phyloP scores from a whole-genome alignment of 768 basidiomycete species.

The Suillus sp. region DNA sequence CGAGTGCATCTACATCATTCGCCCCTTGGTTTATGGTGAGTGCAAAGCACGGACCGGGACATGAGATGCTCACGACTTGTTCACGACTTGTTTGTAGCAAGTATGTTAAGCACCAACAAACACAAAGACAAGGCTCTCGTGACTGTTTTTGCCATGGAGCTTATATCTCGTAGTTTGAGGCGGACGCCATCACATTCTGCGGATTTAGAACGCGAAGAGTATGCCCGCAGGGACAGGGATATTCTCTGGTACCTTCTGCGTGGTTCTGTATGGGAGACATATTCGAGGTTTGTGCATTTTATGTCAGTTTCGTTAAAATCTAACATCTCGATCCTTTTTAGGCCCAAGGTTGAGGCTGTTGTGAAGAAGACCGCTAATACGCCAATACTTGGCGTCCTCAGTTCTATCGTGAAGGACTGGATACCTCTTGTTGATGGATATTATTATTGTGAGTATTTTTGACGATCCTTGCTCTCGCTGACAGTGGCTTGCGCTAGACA shows the following conservation, averaged over 20 bases:
- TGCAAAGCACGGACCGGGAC: slow-evolving; percentile 15
- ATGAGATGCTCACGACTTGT: slow-evolving; percentile 8
- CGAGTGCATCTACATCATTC: slow-evolving; percentile 68
- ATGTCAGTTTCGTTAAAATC: slow-evolving; percentile 5
- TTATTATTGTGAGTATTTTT: slow-evolving; percentile 74
- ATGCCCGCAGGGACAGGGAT: slow-evolving; percentile 80
- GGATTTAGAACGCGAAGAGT: slow-evolving; percentile 71
- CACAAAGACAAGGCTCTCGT: slow-evolving; percentile 60
- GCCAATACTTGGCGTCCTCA: slow-evolving; percentile 68
- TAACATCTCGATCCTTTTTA: slow-evolving; percentile 29
- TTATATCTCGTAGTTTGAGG: slow-evolving; percentile 76
- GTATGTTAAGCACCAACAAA: slow-evolving; percentile 26
- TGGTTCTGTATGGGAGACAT: slow-evolving; percentile 82
- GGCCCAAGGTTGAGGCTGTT: slow-evolving; percentile 73
- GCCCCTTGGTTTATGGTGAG: slow-evolving; percentile 79
- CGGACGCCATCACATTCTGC: slow-evolving; percentile 63
- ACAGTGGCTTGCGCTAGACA: slow-evolving; percentile 31
- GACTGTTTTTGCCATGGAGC: slow-evolving; percentile 64
- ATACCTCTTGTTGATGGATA: slow-evolving; percentile 88
- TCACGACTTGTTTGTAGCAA: slow-evolving; percentile 19
- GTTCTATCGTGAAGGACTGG: slow-evolving; percentile 80
- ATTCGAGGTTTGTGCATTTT: slow-evolving; percentile 27
- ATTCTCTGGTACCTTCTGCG: slow-evolving; percentile 84
- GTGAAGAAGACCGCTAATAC: slow-evolving; percentile 53
- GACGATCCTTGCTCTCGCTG: slow-evolving; percentile 4